Percentiles rank a stretch among this genome's conserved stretches.
Evolutionary conservation across 2,329 filamentous ascomycete genomes (phyloP).

Genomic region (Colletotrichum musicola): DNA sequence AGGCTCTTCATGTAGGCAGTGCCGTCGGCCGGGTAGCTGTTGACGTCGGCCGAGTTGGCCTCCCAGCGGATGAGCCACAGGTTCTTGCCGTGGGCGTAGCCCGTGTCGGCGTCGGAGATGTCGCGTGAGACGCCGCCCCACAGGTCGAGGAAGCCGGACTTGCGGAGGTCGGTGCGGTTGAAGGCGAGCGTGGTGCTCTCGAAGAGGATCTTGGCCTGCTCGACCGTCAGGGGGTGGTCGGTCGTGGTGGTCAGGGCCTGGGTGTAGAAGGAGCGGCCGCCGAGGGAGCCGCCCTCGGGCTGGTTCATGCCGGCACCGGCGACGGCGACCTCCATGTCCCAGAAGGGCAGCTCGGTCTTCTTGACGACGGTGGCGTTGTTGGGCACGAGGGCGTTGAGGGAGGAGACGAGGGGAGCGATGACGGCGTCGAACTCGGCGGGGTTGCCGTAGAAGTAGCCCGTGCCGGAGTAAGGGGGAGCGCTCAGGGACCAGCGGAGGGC

Average conservation of each 20-base stretch:
- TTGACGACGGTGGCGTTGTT: conserved; percentile 15
- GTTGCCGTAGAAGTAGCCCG: conserved; percentile 39
- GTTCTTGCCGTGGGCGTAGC: conserved; percentile 56
- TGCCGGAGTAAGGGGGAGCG: conserved; percentile 20
- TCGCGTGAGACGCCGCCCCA: conserved; percentile 43
- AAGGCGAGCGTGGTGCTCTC: conserved; percentile 33
- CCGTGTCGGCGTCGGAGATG: conserved; percentile 51
- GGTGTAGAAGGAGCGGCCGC: conserved; percentile 35
- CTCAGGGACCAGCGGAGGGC: conserved; percentile 36
- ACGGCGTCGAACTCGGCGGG: conserved; percentile 30
- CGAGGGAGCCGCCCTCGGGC: conserved; percentile 32
- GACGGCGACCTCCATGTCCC: conserved; percentile 39
- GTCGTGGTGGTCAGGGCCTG: conserved; percentile 38
- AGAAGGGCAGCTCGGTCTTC: conserved; percentile 37
- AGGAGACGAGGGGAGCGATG: conserved; percentile 26
- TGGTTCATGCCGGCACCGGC: conserved; percentile 38
- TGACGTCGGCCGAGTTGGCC: conserved; percentile 50
- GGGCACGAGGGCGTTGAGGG: conserved; percentile 29
- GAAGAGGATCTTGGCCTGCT: conserved; percentile 33
- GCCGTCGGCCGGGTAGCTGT: conserved; percentile 62
- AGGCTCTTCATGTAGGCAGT: conserved; percentile 61
- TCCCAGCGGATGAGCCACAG: conserved; percentile 50
- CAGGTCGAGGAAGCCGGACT: conserved; percentile 40
- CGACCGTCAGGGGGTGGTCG: conserved; percentile 34
- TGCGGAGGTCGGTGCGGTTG: conserved; percentile 35